Conservation (phyloP, 768 basidiomycete species). For the Lepiota venenata region DNA sequence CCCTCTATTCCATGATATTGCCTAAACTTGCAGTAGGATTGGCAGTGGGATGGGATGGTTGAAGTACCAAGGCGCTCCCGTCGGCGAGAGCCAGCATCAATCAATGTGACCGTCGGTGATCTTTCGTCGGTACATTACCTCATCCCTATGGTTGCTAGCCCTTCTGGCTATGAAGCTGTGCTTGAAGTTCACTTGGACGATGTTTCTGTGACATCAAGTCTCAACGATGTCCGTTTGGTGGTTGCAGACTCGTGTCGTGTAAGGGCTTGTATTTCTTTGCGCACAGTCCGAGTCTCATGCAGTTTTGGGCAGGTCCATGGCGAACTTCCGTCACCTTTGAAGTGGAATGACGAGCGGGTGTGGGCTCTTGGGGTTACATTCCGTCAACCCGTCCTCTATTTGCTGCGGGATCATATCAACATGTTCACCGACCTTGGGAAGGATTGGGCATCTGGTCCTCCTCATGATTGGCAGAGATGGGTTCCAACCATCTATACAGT, state of each 20-base stretch:
- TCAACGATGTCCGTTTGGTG: conserved; percentile 84
- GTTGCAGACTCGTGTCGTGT: conserved; percentile 79
- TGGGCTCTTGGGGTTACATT: conserved; percentile 80
- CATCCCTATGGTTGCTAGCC: conserved; percentile 75
- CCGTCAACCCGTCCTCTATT: conserved; percentile 66
- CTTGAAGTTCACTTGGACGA: conserved; percentile 83
- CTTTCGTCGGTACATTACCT: conserved; percentile 84
- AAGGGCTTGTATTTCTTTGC: conserved; percentile 17
- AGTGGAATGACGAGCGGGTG: conserved; percentile 76
- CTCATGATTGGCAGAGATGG: conserved; percentile 77
- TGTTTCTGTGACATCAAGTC: conserved; percentile 73
- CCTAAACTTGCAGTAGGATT: conserved; percentile 52
- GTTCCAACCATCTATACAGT: conserved; percentile 78
- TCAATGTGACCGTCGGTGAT: conserved; percentile 74
- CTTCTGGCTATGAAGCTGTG: conserved; percentile 73
- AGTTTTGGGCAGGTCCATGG: conserved; percentile 51
- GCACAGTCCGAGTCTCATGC: conserved; percentile 4
- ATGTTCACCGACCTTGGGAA: conserved; percentile 91
- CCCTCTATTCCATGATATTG: neutral
- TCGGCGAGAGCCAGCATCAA: conserved; percentile 63
- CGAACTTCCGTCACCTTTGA: conserved; percentile 75
- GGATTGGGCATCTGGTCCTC: conserved; percentile 87
- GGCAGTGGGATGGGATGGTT: conserved; percentile 81
- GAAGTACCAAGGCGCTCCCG: conserved; percentile 46
- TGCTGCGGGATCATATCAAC: conserved; percentile 91